A percentile compares a stretch with the other conserved stretches of the same genome.
phyloP scores from a whole-genome alignment of 495 filamentous ascomycete genomes.

The Lasiosphaeria hispida region DNA sequence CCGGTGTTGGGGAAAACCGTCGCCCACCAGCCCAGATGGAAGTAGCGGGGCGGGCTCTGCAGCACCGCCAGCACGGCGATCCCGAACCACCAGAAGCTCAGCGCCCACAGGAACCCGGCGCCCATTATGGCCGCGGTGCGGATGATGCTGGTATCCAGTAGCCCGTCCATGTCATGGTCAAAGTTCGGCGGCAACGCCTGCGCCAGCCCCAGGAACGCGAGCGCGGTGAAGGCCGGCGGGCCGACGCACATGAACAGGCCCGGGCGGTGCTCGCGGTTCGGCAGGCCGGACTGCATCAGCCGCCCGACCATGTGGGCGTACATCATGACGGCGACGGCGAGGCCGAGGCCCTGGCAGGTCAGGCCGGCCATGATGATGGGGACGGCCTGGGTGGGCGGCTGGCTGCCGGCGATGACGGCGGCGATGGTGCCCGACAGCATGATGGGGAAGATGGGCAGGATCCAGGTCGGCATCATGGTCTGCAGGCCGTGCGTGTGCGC shows the following conservation, averaged over 20 bases:
- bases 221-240: conserved; percentile 60
- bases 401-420: conserved; percentile 40
- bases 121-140: conserved; percentile 51
- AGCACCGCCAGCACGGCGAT: conserved; percentile 58
- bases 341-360: conserved; percentile 53
- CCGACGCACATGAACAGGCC: conserved; percentile 73
- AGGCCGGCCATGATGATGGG: conserved; percentile 50
- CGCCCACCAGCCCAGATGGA: conserved; percentile 57
- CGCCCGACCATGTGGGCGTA: conserved; percentile 61
- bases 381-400: conserved; percentile 40
- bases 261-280: conserved; percentile 44
- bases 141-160: conserved; percentile 31
- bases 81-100: conserved; percentile 74
- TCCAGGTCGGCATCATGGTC: conserved; percentile 56
- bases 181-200: conserved; percentile 33
- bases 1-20: conserved; percentile 62
- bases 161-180: conserved; percentile 30
- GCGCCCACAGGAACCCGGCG: conserved; percentile 67
- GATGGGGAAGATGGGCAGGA: conserved; percentile 57
- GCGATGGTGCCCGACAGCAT: conserved; percentile 55
- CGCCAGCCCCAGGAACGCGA: conserved; percentile 32
- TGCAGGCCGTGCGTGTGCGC: conserved; percentile 34
- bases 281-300: conserved; percentile 60
- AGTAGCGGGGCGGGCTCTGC: conserved; percentile 48
- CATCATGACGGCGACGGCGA: conserved; percentile 51